Percentiles rank a stretch among this genome's conserved stretches.
Conservation (phyloP, 371 early-diverging fungal genomes). For the Apophysomyces elegans region DNA sequence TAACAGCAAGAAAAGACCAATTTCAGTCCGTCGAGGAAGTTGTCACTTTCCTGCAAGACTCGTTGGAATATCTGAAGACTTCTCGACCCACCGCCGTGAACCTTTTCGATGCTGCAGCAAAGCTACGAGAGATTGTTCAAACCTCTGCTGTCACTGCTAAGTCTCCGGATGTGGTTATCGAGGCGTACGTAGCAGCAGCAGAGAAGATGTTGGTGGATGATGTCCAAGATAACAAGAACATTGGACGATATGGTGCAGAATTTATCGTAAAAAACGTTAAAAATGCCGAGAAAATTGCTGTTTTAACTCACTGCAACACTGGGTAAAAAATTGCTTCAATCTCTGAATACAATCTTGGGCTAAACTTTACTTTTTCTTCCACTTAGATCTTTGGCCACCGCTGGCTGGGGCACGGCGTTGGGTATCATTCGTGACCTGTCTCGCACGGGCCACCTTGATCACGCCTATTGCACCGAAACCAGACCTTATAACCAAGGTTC, state of each 20-base stretch:
- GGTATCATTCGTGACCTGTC: slow-evolving; percentile 88
- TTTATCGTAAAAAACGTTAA: slow-evolving; percentile 54
- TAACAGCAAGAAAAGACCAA: slow-evolving; percentile 46
- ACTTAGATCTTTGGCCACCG: slow-evolving; percentile 74
- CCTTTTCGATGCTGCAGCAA: slow-evolving; percentile 89
- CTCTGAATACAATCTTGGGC: slow-evolving; percentile 7
- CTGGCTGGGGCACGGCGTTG: slow-evolving; percentile 88
- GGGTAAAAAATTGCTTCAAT: slow-evolving; percentile 53
- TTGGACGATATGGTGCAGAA: slow-evolving; percentile 84
- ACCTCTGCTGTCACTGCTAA: slow-evolving; percentile 23
- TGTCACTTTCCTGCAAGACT: slow-evolving; percentile 56
- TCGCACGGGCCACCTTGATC: slow-evolving; percentile 57
- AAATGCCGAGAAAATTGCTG: slow-evolving; percentile 53
- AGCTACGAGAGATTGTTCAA: slow-evolving; percentile 57
- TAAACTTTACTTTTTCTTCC: not conserved
- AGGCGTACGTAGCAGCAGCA: slow-evolving; percentile 72
- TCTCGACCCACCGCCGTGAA: slow-evolving; percentile 97
- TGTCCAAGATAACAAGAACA: slow-evolving; percentile 85
- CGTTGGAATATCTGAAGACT: slow-evolving; percentile 82
- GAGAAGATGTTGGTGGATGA: slow-evolving; percentile 89
- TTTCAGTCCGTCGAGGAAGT: slow-evolving; percentile 52
- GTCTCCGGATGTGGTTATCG: slow-evolving; percentile 45
- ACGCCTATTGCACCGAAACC: slow-evolving; percentile 95
- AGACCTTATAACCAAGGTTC: slow-evolving; percentile 97
- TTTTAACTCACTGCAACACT: slow-evolving; percentile 97